These are phyloP conservation scores for Spergularia marina DNA, from an alignment of 148 eudicot species.

Conservation along the genomic window DNA sequence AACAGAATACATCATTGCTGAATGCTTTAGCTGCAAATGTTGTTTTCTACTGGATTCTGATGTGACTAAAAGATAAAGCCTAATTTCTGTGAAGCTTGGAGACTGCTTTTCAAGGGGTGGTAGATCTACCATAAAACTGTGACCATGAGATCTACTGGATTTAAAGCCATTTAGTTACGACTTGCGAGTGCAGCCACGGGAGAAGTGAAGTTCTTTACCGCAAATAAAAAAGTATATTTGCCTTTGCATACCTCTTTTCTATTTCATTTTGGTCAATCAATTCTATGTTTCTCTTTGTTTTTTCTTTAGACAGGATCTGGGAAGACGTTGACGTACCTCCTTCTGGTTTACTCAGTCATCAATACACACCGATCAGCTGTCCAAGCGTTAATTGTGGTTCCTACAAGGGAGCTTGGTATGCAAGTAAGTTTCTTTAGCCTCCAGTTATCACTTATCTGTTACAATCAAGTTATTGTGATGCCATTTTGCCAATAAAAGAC, in stretches of 20 bases:
- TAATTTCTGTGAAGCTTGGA: neutral
- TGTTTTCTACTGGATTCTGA: neutral
- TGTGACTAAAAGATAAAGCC: neutral
- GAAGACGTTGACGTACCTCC: constrained; percentile 89
- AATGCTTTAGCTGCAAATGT: neutral
- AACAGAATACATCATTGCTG: too few species aligned
- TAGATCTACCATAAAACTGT: neutral
- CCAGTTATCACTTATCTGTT: neutral
- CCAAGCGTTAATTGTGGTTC: constrained; percentile 93
- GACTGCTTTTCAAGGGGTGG: neutral
- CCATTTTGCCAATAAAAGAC: neutral
- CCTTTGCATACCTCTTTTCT: neutral
- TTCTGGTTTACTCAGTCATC: constrained; percentile 62
- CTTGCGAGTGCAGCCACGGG: too few species aligned
- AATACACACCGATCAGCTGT: constrained; percentile 63
- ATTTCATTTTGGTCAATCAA: constrained; percentile 1
- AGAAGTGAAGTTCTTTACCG: neutral
- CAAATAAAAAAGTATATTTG: neutral
- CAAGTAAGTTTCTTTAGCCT: constrained; percentile 48
- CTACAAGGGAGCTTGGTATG: constrained; percentile 96
- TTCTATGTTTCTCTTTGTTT: constrained; percentile 17
- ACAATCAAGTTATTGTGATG: neutral
- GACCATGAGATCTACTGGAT: neutral
- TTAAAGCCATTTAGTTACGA: too few species aligned
- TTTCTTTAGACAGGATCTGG: constrained; percentile 93